Conservation (phyloP, 179 eudicot species). For the Drosera spatulata region DNA sequence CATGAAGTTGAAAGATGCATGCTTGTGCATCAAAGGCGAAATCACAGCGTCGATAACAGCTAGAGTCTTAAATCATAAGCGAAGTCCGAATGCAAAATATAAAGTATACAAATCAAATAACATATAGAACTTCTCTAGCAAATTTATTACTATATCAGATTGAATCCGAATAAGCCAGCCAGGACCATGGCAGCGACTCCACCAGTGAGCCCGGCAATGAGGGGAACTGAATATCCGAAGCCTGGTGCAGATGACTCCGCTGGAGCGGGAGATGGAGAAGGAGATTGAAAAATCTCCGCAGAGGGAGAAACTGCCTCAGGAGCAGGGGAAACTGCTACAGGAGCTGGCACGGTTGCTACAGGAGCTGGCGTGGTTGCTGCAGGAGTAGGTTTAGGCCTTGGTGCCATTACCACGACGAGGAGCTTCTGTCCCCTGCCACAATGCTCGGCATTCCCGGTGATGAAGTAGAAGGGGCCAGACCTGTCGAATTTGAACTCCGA, state of each 20-base stretch:
- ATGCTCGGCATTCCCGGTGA: constrained; percentile 20
- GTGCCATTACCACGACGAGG: constrained; percentile 29
- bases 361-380: constrained; percentile 25
- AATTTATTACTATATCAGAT: background rate
- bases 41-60: too few species aligned
- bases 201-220: constrained; percentile 8
- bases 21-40: too few species aligned
- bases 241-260: background rate
- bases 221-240: background rate
- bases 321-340: background rate
- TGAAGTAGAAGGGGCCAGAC: constrained; percentile 35
- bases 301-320: too few species aligned
- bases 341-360: constrained; percentile 40
- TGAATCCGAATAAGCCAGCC: constrained; percentile 4
- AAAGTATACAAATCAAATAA: background rate
- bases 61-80: too few species aligned
- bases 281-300: too few species aligned
- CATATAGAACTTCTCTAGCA: background rate
- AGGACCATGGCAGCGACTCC: constrained; percentile 10
- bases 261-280: too few species aligned
- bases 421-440: constrained; percentile 37
- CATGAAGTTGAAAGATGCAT: too few species aligned
- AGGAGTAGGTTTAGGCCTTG: constrained; percentile 23
- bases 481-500: constrained; percentile 16
- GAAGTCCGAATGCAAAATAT: background rate